Percentiles rank a stretch among this genome's conserved stretches.
Evolutionary conservation across 1,139 yeast species (phyloP).

Genomic region (Saccharomyces hybrid): DNA sequence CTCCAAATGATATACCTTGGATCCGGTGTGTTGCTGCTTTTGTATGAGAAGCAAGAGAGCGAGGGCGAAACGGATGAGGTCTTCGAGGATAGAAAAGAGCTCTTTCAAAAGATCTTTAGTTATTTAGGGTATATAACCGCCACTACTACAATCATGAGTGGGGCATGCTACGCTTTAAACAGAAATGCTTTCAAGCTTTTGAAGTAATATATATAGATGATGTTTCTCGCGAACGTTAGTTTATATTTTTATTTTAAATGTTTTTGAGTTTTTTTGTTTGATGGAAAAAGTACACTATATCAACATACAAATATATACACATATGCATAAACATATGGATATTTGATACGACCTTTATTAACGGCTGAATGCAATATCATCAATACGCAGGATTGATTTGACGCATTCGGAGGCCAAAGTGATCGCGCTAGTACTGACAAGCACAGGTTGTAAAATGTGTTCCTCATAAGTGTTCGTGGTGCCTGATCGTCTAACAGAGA

Average conservation of each 20-base stretch:
- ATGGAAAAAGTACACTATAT: background rate
- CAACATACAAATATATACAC: background rate
- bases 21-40: conserved; percentile 50
- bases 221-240: background rate
- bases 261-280: background rate
- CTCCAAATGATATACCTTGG: conserved; percentile 90
- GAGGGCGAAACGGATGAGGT: conserved; percentile 7
- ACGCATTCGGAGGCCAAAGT: conserved; percentile 96
- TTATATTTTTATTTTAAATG: background rate
- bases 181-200: conserved; percentile 56
- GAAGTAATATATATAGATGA: conserved; percentile 7
- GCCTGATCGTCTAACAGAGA: conserved; percentile 88
- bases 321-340: conserved; percentile 1
- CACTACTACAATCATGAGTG: conserved; percentile 69
- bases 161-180: conserved; percentile 64
- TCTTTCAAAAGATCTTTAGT: conserved; percentile 13
- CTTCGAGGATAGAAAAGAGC: conserved; percentile 11
- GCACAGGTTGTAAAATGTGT: conserved; percentile 92
- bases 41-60: background rate
- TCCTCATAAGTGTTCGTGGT: conserved; percentile 88
- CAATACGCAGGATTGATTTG: conserved; percentile 89
- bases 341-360: conserved; percentile 23
- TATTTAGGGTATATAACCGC: conserved; percentile 59
- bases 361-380: conserved; percentile 83
- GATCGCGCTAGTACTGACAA: conserved; percentile 89